phyloP scores from a whole-genome alignment of 805 yeast genomes.

The Cyberlindnera samutprakarnensis region DNA sequence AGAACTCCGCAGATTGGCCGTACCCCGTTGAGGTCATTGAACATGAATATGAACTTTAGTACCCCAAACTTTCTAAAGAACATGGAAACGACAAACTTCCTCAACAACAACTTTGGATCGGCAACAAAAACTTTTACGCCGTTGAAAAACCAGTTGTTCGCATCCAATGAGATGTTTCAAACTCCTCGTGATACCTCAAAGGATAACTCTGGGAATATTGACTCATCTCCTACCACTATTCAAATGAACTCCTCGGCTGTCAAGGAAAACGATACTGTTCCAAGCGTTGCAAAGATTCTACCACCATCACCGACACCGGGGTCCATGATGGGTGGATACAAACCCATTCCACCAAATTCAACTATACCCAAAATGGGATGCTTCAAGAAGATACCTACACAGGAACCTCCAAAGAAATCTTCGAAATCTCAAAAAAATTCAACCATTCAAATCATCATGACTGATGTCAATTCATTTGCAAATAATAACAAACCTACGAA shows the following conservation, averaged over 20 bases:
- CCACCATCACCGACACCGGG: slow-evolving; percentile 23
- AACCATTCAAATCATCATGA: slow-evolving; percentile 28
- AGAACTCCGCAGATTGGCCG: slow-evolving; percentile 21
- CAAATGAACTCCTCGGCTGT: slow-evolving; percentile 22
- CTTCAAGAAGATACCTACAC: slow-evolving; percentile 16
- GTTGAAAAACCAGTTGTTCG: slow-evolving; percentile 18
- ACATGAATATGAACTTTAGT: slow-evolving; percentile 16
- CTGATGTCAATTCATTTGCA: slow-evolving; percentile 25
- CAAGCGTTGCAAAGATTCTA: slow-evolving; percentile 4
- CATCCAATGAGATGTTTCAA: slow-evolving; percentile 14
- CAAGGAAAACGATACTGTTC: slow-evolving; percentile 12
- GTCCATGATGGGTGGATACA: slow-evolving; percentile 5
- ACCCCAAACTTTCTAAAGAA: slow-evolving; percentile 21
- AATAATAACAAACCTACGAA: slow-evolving; percentile 8
- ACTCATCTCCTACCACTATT: slow-evolving; percentile 24
- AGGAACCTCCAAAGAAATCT: slow-evolving; percentile 1
- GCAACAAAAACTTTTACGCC: slow-evolving; percentile 17
- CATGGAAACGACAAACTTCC: slow-evolving; percentile 8
- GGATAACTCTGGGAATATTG: slow-evolving; percentile 10
- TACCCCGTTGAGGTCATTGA: slow-evolving; percentile 17
- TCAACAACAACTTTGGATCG: slow-evolving; percentile 3
- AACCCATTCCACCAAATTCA: slow-evolving; percentile 9
- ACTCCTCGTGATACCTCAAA: slow-evolving; percentile 14
- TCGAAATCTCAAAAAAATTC: slow-evolving; percentile 4
- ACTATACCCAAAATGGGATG: slow-evolving; percentile 23